Evolutionary conservation across 352 stramenopile genomes (phyloP).

Genomic region (Phytophthora constricta): DNA sequence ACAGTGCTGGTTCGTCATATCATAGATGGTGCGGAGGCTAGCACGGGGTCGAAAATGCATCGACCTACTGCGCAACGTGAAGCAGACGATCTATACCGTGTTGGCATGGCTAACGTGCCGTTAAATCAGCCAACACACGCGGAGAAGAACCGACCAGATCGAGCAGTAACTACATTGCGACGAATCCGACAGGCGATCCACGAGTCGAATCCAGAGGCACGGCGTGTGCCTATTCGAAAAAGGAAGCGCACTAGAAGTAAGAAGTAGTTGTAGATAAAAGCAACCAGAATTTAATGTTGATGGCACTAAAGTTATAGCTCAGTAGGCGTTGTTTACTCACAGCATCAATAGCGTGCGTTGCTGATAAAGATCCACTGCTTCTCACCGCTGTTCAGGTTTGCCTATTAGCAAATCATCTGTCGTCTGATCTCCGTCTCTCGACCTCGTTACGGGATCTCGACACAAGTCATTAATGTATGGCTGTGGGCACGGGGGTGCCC

Average conservation of each 20-base stretch:
- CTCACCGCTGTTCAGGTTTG: too few relatives aligned
- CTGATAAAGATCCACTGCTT: background rate
- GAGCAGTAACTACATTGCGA: constrained; percentile 3
- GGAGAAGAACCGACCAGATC: background rate
- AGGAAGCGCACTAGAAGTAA: constrained; percentile 17
- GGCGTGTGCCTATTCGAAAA: background rate
- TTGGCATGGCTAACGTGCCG: constrained; percentile 10
- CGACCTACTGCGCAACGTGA: background rate
- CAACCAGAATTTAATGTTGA: background rate
- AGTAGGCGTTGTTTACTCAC: background rate
- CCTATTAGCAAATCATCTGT: background rate
- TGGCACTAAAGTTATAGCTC: background rate
- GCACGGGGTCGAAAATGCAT: background rate
- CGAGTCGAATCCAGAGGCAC: constrained; percentile 2
- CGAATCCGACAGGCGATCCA: constrained; percentile 5
- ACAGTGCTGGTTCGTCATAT: constrained; percentile 13
- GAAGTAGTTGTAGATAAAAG: constrained; percentile 3
- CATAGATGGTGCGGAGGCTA: background rate
- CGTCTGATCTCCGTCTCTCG: background rate
- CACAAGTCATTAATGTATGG: constrained; percentile 4
- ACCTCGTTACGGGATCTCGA: background rate
- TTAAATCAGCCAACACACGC: background rate
- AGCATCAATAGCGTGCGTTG: background rate
- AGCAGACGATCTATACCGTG: constrained; percentile 1
- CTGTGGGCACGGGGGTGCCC: too few relatives aligned